Conservation (phyloP, 2,329 filamentous ascomycete species). For the Mollisiaceae sp. region DNA sequence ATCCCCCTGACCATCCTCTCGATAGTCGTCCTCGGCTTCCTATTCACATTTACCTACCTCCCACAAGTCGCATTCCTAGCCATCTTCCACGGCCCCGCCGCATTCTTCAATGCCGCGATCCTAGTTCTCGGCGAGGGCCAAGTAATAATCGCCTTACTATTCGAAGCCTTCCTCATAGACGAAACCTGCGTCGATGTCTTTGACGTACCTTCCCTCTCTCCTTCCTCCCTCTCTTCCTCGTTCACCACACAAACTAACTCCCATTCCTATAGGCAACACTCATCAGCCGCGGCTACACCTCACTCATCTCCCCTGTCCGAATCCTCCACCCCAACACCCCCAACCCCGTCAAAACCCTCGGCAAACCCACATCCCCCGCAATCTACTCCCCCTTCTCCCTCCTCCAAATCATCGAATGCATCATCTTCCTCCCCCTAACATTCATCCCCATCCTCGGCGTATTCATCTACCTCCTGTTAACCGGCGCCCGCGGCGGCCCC, state of each 20-base stretch:
- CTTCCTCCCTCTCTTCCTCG: neutral
- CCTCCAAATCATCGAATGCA: slow-evolving; percentile 86
- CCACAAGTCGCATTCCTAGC: slow-evolving; percentile 89
- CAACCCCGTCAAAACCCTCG: slow-evolving; percentile 78
- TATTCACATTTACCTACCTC: slow-evolving; percentile 88
- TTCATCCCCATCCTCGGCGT: slow-evolving; percentile 84
- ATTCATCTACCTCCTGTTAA: slow-evolving; percentile 85
- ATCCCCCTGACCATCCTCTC: slow-evolving; percentile 84
- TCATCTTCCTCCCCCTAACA: slow-evolving; percentile 81
- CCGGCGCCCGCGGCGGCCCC: slow-evolving; percentile 84
- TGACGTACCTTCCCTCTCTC: slow-evolving; percentile 58
- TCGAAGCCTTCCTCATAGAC: slow-evolving; percentile 83
- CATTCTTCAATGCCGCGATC: slow-evolving; percentile 89
- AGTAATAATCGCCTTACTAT: slow-evolving; percentile 52
- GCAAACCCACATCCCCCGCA: slow-evolving; percentile 77
- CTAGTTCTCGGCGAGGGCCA: slow-evolving; percentile 79
- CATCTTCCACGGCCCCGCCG: slow-evolving; percentile 84
- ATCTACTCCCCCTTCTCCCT: slow-evolving; percentile 89
- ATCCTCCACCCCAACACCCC: slow-evolving; percentile 70
- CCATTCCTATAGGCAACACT: slow-evolving; percentile 59
- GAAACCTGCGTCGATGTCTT: slow-evolving; percentile 82
- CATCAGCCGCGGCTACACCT: slow-evolving; percentile 72
- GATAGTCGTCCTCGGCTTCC: slow-evolving; percentile 77
- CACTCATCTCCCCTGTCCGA: slow-evolving; percentile 71
- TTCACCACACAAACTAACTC: neutral